Conservation (phyloP, 179 eudicot species). For the Silene vulgaris region DNA sequence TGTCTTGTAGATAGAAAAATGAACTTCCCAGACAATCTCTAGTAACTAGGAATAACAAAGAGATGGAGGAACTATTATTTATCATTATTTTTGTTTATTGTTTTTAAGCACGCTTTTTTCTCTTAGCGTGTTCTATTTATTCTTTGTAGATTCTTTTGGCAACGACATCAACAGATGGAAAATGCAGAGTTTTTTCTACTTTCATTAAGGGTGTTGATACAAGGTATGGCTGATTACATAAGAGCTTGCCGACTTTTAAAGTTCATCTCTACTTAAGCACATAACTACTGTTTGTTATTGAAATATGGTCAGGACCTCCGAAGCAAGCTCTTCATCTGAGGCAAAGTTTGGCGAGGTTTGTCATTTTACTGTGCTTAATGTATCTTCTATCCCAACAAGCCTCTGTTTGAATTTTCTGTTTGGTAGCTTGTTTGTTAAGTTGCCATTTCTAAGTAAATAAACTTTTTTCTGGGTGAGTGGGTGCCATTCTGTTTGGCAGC, state of each 20-base stretch:
- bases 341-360: conserved; percentile 92
- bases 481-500: background rate
- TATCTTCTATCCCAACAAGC: conserved; percentile 3
- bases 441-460: background rate
- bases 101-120: background rate
- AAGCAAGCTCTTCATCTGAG: conserved; percentile 55
- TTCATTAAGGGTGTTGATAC: conserved; percentile 93
- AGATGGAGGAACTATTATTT: background rate
- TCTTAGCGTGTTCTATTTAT: background rate
- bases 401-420: background rate
- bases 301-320: conserved; percentile 48
- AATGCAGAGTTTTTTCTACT: conserved; percentile 93
- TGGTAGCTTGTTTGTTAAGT: background rate
- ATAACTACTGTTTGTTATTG: conserved; percentile 22
- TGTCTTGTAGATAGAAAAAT: too few species aligned
- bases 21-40: too few species aligned
- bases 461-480: background rate
- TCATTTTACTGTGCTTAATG: conserved; percentile 17
- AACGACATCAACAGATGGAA: conserved; percentile 97
- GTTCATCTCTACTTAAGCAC: background rate
- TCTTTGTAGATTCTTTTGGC: conserved; percentile 67
- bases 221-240: conserved; percentile 38
- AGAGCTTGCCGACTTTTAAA: conserved; percentile 8
- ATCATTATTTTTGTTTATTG: background rate
- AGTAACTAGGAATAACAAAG: too few species aligned